phyloP scores from a whole-genome alignment of 2,329 filamentous ascomycete species.

The Ophiostoma triangulosporum region DNA sequence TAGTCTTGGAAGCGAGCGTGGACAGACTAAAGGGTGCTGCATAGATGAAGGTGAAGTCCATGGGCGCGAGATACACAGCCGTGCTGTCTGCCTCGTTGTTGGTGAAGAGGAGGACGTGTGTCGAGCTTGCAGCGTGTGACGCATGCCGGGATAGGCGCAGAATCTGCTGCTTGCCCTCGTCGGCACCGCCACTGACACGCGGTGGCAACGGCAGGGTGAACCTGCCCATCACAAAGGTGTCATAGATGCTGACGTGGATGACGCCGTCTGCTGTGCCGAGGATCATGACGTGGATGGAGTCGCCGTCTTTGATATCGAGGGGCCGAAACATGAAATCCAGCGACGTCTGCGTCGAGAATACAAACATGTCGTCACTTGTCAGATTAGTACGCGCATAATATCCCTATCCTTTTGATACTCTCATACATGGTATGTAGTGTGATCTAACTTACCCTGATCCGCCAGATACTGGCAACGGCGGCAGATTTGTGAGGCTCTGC shows the following conservation, averaged over 20 bases:
- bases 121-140: conserved; percentile 61
- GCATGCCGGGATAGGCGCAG: conserved; percentile 39
- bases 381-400: background rate
- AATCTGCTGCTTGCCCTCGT: conserved; percentile 14
- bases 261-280: conserved; percentile 57
- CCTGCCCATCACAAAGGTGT: conserved; percentile 66
- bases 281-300: conserved; percentile 67
- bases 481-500: conserved; percentile 61
- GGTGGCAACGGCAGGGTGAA: conserved; percentile 36
- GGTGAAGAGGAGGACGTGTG: conserved; percentile 55
- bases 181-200: background rate
- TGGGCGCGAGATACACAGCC: conserved; percentile 50
- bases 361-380: conserved; percentile 37
- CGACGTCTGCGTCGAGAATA: conserved; percentile 57
- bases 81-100: conserved; percentile 24
- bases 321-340: conserved; percentile 57
- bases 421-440: too few species aligned
- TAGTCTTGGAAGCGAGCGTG: conserved; percentile 73
- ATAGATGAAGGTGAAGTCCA: conserved; percentile 73
- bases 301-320: conserved; percentile 48
- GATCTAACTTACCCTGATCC: conserved; percentile 41
- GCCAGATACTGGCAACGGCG: conserved; percentile 51
- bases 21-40: conserved; percentile 69
- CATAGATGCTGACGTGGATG: conserved; percentile 70
- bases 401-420: background rate